Percentiles rank a stretch among this genome's conserved stretches.
Conservation (phyloP, 2,329 filamentous ascomycete genomes). For the Celoporthe dispersa region DNA sequence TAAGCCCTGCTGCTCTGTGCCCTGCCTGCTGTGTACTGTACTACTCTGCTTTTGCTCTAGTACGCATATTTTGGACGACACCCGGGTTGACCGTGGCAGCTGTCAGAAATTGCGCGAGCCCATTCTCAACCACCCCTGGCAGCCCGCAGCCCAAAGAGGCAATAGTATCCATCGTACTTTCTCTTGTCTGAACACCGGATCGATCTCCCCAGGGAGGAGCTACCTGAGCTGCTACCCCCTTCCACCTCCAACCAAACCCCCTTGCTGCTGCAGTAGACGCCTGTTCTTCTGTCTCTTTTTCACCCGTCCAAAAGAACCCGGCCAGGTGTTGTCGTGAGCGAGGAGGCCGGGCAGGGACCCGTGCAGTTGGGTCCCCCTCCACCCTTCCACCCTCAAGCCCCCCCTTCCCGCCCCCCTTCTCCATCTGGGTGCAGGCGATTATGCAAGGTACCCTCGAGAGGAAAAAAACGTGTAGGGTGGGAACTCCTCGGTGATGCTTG, state of each 20-base stretch:
- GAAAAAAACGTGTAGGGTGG: slow-evolving; percentile 1
- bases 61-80: background rate
- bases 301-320: background rate
- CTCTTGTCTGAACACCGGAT: background rate
- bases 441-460: slow-evolving; percentile 2
- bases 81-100: slow-evolving; percentile 6
- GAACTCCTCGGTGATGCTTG: background rate
- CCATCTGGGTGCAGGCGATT: background rate
- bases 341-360: background rate
- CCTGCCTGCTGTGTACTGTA: background rate
- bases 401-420: background rate
- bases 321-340: background rate
- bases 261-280: background rate
- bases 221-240: background rate
- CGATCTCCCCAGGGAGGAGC: background rate
- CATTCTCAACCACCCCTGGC: background rate
- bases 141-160: background rate
- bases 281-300: background rate
- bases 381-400: background rate
- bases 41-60: background rate
- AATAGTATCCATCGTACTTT: background rate
- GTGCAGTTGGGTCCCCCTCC: background rate
- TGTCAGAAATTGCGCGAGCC: slow-evolving; percentile 6
- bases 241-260: background rate
- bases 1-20: background rate